Evolutionary conservation across 805 yeast genomes (phyloP).

Genomic region (Candida dajiaensis): DNA sequence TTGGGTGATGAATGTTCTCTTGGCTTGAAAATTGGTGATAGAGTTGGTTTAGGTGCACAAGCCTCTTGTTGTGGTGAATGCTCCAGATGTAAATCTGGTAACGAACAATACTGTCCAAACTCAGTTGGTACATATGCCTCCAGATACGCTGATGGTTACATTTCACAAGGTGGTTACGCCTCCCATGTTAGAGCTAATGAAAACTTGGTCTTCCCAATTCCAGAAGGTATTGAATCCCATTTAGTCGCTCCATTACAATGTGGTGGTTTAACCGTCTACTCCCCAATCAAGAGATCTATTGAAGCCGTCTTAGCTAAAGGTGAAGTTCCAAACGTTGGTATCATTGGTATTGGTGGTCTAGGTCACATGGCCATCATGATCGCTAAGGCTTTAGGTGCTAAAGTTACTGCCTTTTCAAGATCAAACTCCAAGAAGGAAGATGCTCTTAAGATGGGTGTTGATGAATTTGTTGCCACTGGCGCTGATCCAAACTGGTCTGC

Average conservation of each 20-base stretch:
- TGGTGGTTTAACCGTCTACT: constrained; percentile 70
- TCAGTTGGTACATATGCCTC: constrained; percentile 46
- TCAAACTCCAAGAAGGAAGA: constrained; percentile 41
- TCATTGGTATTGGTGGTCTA: constrained; percentile 52
- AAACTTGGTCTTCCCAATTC: constrained; percentile 57
- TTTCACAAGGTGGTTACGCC: constrained; percentile 65
- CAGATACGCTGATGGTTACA: constrained; percentile 39
- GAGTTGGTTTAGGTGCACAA: constrained; percentile 80
- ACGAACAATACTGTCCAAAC: constrained; percentile 52
- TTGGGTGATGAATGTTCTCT: constrained; percentile 51
- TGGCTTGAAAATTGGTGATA: constrained; percentile 55
- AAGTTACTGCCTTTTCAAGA: constrained; percentile 53
- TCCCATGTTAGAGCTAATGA: constrained; percentile 60
- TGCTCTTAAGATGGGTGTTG: constrained; percentile 47
- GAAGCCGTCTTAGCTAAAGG: constrained; percentile 16
- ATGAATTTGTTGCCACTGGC: constrained; percentile 46
- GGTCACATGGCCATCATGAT: constrained; percentile 52
- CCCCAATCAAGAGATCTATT: constrained; percentile 50
- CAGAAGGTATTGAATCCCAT: constrained; percentile 44
- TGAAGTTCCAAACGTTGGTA: constrained; percentile 38
- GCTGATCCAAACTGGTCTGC: constrained; percentile 39
- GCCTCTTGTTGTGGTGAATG: constrained; percentile 57
- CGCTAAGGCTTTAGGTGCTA: constrained; percentile 56
- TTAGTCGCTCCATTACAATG: constrained; percentile 70
- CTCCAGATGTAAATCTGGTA: constrained; percentile 45